Percentiles rank a stretch among this genome's conserved stretches.
Evolutionary conservation across 208 protist genomes (phyloP).

Genomic region (Trypanosoma lewisi): DNA sequence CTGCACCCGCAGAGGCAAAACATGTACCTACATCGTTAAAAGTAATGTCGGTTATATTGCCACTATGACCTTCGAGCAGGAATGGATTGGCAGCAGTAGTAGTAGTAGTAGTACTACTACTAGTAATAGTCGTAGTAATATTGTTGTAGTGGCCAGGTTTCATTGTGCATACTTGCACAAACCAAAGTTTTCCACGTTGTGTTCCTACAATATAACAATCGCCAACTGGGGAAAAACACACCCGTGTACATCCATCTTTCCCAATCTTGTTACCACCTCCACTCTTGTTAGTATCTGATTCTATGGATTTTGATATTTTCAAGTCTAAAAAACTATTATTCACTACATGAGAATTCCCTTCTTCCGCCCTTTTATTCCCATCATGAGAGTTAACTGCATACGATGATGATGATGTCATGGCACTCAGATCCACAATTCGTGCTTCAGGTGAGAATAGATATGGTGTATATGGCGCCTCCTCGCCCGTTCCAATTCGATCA

Average conservation of each 20-base stretch:
- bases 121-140: not conserved
- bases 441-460: slow-evolving; percentile 57
- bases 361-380: too few relatives aligned
- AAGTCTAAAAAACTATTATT: too few relatives aligned
- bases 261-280: not conserved
- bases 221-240: slow-evolving; percentile 41
- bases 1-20: slow-evolving; percentile 43
- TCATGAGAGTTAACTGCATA: not conserved
- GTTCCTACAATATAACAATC: slow-evolving; percentile 55
- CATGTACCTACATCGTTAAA: slow-evolving; percentile 55
- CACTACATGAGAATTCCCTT: too few relatives aligned
- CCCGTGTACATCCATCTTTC: slow-evolving; percentile 32
- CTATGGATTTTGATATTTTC: too few relatives aligned
- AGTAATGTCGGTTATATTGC: slow-evolving; percentile 38
- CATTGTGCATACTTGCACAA: slow-evolving; percentile 23
- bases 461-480: slow-evolving; percentile 28
- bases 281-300: not conserved
- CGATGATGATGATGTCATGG: not conserved
- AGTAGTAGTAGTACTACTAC: too few relatives aligned
- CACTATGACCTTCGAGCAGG: slow-evolving; percentile 41
- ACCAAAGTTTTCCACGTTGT: slow-evolving; percentile 43
- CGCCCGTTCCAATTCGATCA: slow-evolving; percentile 18
- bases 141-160: not conserved
- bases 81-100: too few relatives aligned
- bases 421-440: slow-evolving; percentile 36